Evolutionary conservation across 192 early-diverging fungal genomes (phyloP).

Genomic region (Cladochytrium replicatum): DNA sequence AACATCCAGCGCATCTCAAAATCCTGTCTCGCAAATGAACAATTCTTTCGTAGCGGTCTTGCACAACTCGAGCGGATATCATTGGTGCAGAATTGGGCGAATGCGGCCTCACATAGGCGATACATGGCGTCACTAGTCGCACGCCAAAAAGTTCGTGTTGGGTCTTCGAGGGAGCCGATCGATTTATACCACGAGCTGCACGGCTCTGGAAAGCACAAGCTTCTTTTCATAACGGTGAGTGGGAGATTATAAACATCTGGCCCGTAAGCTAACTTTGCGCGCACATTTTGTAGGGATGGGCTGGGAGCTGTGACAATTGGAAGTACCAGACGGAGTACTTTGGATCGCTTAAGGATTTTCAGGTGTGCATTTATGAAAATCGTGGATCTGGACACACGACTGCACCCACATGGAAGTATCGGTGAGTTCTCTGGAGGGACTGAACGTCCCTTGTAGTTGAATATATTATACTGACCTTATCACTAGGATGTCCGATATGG

Average conservation of each 20-base stretch:
- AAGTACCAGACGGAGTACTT: constrained; percentile 15
- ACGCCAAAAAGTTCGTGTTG: too few relatives aligned
- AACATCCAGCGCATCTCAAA: too few relatives aligned
- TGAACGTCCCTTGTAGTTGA: too few relatives aligned
- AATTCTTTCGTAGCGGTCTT: too few relatives aligned
- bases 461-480: too few relatives aligned
- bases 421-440: constrained; percentile 1
- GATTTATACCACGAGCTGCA: constrained; percentile 70
- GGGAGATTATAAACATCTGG: neutral
- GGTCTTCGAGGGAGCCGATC: too few relatives aligned
- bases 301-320: constrained; percentile 22
- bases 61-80: too few relatives aligned
- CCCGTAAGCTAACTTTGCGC: too few relatives aligned
- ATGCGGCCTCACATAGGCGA: too few relatives aligned
- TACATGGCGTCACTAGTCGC: too few relatives aligned
- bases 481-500: constrained; percentile 52
- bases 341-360: constrained; percentile 6
- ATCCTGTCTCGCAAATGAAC: too few relatives aligned
- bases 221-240: constrained; percentile 60
- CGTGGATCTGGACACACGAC: constrained; percentile 13
- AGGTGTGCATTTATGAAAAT: constrained; percentile 17
- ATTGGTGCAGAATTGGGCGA: too few relatives aligned
- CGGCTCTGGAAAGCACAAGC: constrained; percentile 54
- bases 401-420: constrained; percentile 2
- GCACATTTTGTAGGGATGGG: constrained; percentile 39